Percentiles rank a stretch among this genome's conserved stretches.
Conservation (phyloP, 495 filamentous ascomycete genomes). For the Pseudotulostoma volvatum region DNA sequence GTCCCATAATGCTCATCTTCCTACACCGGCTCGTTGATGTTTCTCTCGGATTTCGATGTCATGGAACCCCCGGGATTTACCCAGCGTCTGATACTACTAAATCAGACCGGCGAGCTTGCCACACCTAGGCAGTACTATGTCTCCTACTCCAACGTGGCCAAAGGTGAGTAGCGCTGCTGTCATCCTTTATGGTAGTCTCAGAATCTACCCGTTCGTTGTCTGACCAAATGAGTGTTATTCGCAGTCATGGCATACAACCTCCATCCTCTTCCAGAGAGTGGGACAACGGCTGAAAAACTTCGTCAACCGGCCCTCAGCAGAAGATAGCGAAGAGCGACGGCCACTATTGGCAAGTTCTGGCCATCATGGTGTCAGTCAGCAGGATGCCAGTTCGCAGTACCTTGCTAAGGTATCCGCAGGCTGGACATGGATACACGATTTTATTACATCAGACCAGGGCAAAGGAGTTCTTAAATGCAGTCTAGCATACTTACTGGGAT, state of each 20-base stretch:
- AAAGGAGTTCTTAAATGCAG: constrained; percentile 82
- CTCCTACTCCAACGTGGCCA: no score
- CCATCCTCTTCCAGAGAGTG: constrained; percentile 34
- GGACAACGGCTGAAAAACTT: constrained; percentile 37
- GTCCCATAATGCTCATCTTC: no score
- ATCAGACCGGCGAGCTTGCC: no score
- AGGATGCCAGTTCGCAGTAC: neutral
- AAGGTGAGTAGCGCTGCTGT: no score
- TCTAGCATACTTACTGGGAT: constrained; percentile 77
- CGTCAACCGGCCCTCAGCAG: constrained; percentile 14
- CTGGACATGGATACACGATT: constrained; percentile 15
- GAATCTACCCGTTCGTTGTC: no score
- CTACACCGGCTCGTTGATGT: no score
- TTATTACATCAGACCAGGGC: constrained; percentile 40
- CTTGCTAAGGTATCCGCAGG: neutral
- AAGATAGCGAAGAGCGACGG: constrained; percentile 20
- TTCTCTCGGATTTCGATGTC: no score
- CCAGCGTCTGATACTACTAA: no score
- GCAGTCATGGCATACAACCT: constrained; percentile 37
- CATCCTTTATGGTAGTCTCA: no score
- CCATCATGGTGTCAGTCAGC: neutral
- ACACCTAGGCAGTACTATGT: no score
- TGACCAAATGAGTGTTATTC: no score
- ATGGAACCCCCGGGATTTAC: no score
- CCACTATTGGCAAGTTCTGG: constrained; percentile 20